Conservation (phyloP, 352 stramenopile species). For the Stramenopiles sp. region DNA sequence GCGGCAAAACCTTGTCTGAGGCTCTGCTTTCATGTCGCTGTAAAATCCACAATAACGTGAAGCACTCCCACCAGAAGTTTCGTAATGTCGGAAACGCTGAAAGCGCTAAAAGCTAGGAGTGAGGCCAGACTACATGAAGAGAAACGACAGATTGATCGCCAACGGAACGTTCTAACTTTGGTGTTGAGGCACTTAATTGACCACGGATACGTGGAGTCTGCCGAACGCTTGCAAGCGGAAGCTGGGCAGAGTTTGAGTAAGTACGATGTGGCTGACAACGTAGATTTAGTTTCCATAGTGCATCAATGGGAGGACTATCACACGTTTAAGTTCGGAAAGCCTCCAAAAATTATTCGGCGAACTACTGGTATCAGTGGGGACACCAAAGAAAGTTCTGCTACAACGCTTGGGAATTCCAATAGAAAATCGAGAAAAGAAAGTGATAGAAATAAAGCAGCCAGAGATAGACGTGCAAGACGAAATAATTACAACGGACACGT, state of each 20-base stretch:
- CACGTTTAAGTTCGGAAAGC: not conserved
- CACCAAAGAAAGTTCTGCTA: not conserved
- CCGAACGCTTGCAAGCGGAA: constrained; percentile 59
- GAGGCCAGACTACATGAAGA: constrained; percentile 26
- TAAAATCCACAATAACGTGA: not conserved
- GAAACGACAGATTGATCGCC: constrained; percentile 55
- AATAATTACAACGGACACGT: constrained; percentile 38
- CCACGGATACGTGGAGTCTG: constrained; percentile 53
- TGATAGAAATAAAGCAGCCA: constrained; percentile 19
- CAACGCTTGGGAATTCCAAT: not conserved
- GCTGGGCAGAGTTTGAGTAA: constrained; percentile 52
- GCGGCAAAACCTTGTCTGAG: no score
- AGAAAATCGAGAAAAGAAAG: not conserved
- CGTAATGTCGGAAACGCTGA: constrained; percentile 1
- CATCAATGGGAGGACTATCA: constrained; percentile 22
- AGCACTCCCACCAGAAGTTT: not conserved
- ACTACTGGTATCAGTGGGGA: not conserved
- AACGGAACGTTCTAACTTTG: constrained; percentile 56
- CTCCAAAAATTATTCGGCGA: not conserved
- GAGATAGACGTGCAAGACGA: constrained; percentile 38
- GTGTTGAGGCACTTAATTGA: constrained; percentile 57
- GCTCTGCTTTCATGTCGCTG: not conserved
- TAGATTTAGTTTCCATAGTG: constrained; percentile 57
- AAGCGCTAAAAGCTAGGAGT: not conserved
- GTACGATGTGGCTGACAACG: constrained; percentile 72